phyloP scores from a whole-genome alignment of 2,329 filamentous ascomycete genomes.

The Lasiodiplodia gonubiensis region DNA sequence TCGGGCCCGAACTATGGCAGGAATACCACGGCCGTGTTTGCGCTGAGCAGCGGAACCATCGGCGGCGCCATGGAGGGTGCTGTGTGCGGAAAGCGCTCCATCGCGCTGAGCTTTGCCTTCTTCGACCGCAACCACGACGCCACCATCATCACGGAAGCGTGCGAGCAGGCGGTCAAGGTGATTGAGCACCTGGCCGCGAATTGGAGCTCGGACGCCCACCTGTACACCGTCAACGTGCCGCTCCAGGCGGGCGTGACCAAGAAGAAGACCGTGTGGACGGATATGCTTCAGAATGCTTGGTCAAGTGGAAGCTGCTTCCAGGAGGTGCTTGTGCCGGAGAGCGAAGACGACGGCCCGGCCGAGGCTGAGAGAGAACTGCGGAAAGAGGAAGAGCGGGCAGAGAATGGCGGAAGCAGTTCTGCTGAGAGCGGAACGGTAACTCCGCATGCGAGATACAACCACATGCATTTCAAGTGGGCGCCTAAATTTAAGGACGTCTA shows the following conservation, averaged over 20 bases:
- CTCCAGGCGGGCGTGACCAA: constrained; percentile 75
- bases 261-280: constrained; percentile 78
- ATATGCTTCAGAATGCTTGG: constrained; percentile 93
- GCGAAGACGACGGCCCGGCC: constrained; percentile 62
- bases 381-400: constrained; percentile 59
- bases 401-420: constrained; percentile 28
- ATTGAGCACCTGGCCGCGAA: constrained; percentile 79
- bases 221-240: constrained; percentile 94
- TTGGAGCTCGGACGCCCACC: constrained; percentile 73
- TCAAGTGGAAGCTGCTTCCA: constrained; percentile 75
- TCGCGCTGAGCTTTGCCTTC: constrained; percentile 91
- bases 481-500: constrained; percentile 87
- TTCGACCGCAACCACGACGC: constrained; percentile 84
- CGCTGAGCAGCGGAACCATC: constrained; percentile 55
- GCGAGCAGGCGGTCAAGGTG: constrained; percentile 73
- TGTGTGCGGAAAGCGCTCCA: constrained; percentile 59
- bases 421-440: constrained; percentile 41
- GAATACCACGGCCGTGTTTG: constrained; percentile 58
- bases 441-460: constrained; percentile 62
- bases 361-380: constrained; percentile 77
- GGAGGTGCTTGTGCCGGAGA: constrained; percentile 70
- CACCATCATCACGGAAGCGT: constrained; percentile 77
- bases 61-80: constrained; percentile 58
- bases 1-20: constrained; percentile 58
- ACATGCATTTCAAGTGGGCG: constrained; percentile 95